Conservation (phyloP, 2,329 filamentous ascomycete genomes). For the Beauveria brongniartii region DNA sequence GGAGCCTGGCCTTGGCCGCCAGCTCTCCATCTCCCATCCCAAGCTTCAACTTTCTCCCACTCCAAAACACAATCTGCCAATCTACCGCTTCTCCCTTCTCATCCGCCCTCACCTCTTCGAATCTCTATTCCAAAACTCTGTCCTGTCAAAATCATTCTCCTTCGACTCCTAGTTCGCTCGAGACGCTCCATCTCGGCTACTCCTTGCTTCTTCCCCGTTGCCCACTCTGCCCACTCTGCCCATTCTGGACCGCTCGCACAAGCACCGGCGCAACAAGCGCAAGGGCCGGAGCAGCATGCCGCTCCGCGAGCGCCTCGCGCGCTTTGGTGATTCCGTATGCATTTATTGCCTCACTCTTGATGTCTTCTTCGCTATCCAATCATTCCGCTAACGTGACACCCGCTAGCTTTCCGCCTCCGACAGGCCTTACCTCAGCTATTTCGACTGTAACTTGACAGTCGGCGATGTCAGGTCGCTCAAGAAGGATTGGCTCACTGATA, state of each 20-base stretch:
- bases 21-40: background rate
- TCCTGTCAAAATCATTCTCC: background rate
- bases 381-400: background rate
- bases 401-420: conserved; percentile 38
- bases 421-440: conserved; percentile 33
- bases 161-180: background rate
- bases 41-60: background rate
- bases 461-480: conserved; percentile 85
- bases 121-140: background rate
- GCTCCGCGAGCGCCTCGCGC: conserved; percentile 35
- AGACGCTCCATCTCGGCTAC: background rate
- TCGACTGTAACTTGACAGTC: conserved; percentile 54
- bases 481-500: conserved; percentile 94
- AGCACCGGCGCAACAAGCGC: conserved; percentile 7
- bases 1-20: background rate
- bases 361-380: background rate
- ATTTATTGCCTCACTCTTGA: background rate
- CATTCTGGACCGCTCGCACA: conserved; percentile 1
- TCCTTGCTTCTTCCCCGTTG: background rate
- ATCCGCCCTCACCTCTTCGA: background rate
- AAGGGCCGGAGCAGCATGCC: conserved; percentile 25
- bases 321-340: conserved; percentile 39
- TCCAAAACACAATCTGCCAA: background rate
- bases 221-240: background rate
- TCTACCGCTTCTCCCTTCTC: background rate